A percentile compares a stretch with the other conserved stretches of the same genome.
Evolutionary conservation across 768 basidiomycete genomes (phyloP).

Genomic region (Amanita fuliginea): DNA sequence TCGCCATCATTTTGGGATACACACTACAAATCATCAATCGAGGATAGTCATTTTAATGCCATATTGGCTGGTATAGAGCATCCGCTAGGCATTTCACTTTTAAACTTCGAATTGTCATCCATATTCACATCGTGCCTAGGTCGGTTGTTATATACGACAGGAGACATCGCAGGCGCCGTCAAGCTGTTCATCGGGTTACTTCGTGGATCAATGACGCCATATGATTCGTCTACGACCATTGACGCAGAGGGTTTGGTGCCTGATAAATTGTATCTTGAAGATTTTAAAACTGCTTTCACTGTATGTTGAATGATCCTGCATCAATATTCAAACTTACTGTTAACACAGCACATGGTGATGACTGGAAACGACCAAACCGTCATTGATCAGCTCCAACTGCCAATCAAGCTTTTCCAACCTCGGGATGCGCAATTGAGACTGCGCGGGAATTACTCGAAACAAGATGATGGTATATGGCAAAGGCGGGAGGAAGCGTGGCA

Average conservation of each 20-base stretch:
- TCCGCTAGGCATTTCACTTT: conserved; percentile 44
- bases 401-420: conserved; percentile 54
- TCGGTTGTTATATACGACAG: conserved; percentile 83
- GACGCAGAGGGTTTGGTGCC: conserved; percentile 21
- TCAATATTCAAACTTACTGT: not conserved
- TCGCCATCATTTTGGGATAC: conserved; percentile 80
- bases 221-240: not conserved
- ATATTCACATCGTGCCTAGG: conserved; percentile 30
- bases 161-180: conserved; percentile 69
- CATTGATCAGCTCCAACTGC: conserved; percentile 41
- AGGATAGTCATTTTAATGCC: conserved; percentile 41
- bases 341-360: conserved; percentile 55
- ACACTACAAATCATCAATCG: conserved; percentile 35
- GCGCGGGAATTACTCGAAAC: conserved; percentile 34
- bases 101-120: not conserved
- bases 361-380: conserved; percentile 36
- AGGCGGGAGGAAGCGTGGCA: conserved; percentile 57
- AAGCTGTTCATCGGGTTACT: conserved; percentile 68
- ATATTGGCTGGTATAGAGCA: conserved; percentile 70
- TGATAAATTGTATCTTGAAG: conserved; percentile 72
- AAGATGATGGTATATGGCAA: conserved; percentile 44
- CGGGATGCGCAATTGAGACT: conserved; percentile 49
- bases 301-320: conserved; percentile 29
- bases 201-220: conserved; percentile 24
- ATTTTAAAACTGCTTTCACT: conserved; percentile 79